A percentile compares a stretch with the other conserved stretches of the same genome.
phyloP scores from a whole-genome alignment of 306 rosid species.

The Prunus campanulata region DNA sequence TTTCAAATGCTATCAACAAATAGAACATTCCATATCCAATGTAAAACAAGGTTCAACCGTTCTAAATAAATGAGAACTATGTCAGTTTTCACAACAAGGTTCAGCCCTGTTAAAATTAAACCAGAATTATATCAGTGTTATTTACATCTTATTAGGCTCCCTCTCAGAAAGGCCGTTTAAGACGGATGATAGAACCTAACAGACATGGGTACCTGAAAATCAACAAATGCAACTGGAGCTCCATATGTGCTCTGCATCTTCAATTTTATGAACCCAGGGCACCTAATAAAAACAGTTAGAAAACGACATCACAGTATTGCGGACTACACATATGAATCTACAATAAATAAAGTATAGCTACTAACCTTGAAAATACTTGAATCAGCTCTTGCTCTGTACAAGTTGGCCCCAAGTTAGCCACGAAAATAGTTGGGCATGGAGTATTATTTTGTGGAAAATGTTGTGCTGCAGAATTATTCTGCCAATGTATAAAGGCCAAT shows the following conservation, averaged over 20 bases:
- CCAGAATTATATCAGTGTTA: background rate
- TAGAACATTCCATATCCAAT: background rate
- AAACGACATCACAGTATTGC: background rate
- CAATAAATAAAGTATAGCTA: background rate
- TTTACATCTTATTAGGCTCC: background rate
- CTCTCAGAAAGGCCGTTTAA: background rate
- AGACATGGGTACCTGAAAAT: conserved; percentile 67
- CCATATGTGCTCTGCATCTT: conserved; percentile 96
- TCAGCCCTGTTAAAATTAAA: background rate
- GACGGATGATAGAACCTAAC: background rate
- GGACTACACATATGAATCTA: conserved; percentile 11
- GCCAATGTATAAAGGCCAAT: conserved; percentile 21
- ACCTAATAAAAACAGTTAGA: conserved; percentile 41
- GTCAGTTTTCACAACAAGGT: background rate
- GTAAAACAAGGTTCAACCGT: background rate
- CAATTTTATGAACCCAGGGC: conserved; percentile 80
- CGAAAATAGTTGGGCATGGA: conserved; percentile 88
- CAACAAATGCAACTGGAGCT: conserved; percentile 93
- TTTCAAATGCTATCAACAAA: background rate
- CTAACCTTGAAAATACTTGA: conserved; percentile 81
- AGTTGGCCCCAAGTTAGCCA: conserved; percentile 88
- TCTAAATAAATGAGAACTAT: no score
- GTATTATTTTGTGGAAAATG: conserved; percentile 43
- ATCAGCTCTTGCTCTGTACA: conserved; percentile 83
- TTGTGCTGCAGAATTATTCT: conserved; percentile 42